Base-by-base conservation (phyloP, 306 rosid genomes). In the Pyrus bretschneideri region DNA sequence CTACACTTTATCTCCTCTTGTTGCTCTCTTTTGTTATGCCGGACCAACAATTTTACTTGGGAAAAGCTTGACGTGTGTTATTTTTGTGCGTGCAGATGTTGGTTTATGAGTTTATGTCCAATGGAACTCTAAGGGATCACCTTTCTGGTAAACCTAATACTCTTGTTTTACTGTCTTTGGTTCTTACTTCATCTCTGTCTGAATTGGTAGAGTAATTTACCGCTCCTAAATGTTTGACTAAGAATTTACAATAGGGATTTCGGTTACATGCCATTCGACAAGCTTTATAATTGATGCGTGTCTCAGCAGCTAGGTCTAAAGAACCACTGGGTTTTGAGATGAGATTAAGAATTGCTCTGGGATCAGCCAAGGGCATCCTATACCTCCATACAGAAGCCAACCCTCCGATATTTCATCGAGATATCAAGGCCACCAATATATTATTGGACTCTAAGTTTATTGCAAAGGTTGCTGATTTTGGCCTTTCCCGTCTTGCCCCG, bases 361-460 rank as follows among this genome's bases (percentile, higher is more conserved):
- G 87, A 31, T 85, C 97, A 64, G 92, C 98, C 45, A 96, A 89
- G 86, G 99, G 99, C 61, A 91, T 96, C 71, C 81, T 83, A 52
- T 96, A 96, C 83, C 93, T 96, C 13, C 99, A 96, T 73, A 85
- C 92, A 0, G 99, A 93, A 90, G 99, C 98, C 19, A 88, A 96
- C 87, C 99, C 99, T 85, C 99, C 99, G 3, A 87, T 96, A 86
- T 96, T 93, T 77, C 99, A 96, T 80, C 85, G 99, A 70, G 99
- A 96, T 76, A 87, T 96, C 67, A 96, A 96, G 96, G 91, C 98
- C 71, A 96, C 88, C 88, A 96, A 96, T 78, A 96, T 96, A 78
- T 72, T 96, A 76, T 84, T 96, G 89, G 99, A 93, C 80, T 72
- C 91, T 3, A 96, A 84, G 76, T 78, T 86, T 11, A 59, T 65